Evolutionary conservation across 208 protist species (phyloP).

Genomic region (Angomonas ambiguus): DNA sequence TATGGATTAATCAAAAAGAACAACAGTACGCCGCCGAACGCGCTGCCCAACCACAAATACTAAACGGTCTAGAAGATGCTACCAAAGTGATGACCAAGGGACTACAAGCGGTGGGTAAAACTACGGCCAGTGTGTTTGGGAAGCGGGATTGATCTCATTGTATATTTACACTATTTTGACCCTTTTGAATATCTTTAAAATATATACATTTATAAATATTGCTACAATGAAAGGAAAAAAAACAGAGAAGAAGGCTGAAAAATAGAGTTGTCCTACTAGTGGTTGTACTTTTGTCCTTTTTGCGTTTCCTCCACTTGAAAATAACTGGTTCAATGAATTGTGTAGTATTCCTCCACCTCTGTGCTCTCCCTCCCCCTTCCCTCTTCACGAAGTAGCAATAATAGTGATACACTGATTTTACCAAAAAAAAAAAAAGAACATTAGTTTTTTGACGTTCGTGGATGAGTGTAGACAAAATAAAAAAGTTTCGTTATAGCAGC

Average conservation of each 20-base stretch:
- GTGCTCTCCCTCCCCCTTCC: too few relatives aligned
- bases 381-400: too few relatives aligned
- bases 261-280: neutral
- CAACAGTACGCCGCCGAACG: constrained; percentile 30
- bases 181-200: neutral
- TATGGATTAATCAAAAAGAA: constrained; percentile 53
- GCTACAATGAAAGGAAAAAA: too few relatives aligned
- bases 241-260: too few relatives aligned
- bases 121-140: constrained; percentile 38
- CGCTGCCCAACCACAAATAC: constrained; percentile 48
- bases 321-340: too few relatives aligned
- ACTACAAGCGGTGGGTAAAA: constrained; percentile 66
- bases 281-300: neutral
- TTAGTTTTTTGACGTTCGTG: neutral
- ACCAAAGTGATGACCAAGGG: constrained; percentile 64
- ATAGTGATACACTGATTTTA: too few relatives aligned
- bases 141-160: neutral
- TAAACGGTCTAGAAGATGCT: constrained; percentile 53
- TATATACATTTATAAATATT: neutral
- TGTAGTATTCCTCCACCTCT: too few relatives aligned
- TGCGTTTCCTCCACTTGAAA: too few relatives aligned
- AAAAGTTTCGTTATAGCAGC: constrained; percentile 36
- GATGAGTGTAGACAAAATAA: constrained; percentile 4
- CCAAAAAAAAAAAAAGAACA: neutral
- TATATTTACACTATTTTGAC: neutral